Conservation (phyloP, 495 filamentous ascomycete genomes). For the Xylaria bambusicola region DNA sequence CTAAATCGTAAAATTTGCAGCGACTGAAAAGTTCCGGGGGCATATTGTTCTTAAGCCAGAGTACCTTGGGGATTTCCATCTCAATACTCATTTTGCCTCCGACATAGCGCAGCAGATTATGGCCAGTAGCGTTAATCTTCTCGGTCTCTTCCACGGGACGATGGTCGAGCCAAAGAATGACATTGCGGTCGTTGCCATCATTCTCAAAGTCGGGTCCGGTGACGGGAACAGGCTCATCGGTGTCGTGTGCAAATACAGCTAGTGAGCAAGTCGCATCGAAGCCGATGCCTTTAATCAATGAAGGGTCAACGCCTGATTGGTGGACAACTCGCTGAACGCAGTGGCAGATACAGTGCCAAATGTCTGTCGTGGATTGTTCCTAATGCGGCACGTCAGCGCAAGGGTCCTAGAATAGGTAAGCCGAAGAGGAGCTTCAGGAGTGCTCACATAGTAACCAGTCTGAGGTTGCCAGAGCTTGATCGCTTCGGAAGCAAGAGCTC, state of each 20-base stretch:
- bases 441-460: slow-evolving; percentile 73
- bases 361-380: slow-evolving; percentile 98
- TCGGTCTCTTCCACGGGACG: slow-evolving; percentile 85
- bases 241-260: slow-evolving; percentile 83
- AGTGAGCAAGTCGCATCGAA: slow-evolving; percentile 98
- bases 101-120: slow-evolving; percentile 92
- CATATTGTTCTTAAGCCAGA: slow-evolving; percentile 99
- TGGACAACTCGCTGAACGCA: slow-evolving; percentile 77
- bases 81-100: slow-evolving; percentile 97
- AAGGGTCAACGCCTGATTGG: slow-evolving; percentile 73
- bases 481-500: slow-evolving; percentile 84
- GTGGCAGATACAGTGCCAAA: slow-evolving; percentile 86
- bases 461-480: slow-evolving; percentile 95
- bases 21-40: slow-evolving; percentile 83
- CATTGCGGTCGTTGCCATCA: slow-evolving; percentile 77
- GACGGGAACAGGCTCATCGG: slow-evolving; percentile 84
- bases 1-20: slow-evolving; percentile 95
- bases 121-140: slow-evolving; percentile 87
- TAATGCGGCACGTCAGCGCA: slow-evolving; percentile 35
- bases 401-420: slow-evolving; percentile 8
- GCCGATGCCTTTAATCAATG: slow-evolving; percentile 79
- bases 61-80: slow-evolving; percentile 97
- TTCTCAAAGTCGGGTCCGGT: slow-evolving; percentile 83
- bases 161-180: slow-evolving; percentile 92
- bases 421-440: background rate